Evolutionary conservation across 2,329 filamentous ascomycete species (phyloP), one percentile per base, ranked within the genome.

Genomic region (Apiospora saccharicola): DNA sequence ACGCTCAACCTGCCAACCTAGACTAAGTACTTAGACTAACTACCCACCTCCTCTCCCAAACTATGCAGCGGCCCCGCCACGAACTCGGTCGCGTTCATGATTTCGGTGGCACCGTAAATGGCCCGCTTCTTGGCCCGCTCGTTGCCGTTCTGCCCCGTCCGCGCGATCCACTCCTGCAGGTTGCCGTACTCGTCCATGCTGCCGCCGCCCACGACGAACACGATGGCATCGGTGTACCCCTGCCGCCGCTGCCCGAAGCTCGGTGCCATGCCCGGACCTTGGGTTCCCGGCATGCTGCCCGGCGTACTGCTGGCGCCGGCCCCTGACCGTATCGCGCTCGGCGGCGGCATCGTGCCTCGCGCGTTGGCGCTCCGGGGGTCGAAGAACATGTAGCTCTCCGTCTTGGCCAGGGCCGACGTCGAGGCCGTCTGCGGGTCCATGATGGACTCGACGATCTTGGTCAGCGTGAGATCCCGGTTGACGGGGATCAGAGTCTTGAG

Each of bases 161-260:
- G 89, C 81, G 90, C 91, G 6, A 96, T 94, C 96, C 96, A 99
- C 80, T 98, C 96, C 81, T 98, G 94, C 80, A 99, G 82, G 82
- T 99, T 99, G 26, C 95, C 96, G 81, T 98, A 99, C 82, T 99
- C 96, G 77, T 99, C 96, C 94, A 99, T 98, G 80, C 95, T 98
- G 57, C 96, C 96, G 67, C 97, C 96, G 4, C 96, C 96, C 3
- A 97, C 94, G 0, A 94, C 96, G 80, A 98, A 98, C n/a, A 98
- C 94, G 71, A 98, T 92, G 0, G 94, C 94, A 79, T 98, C 95
- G 68, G 90, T 93, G 82, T 96, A 98, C 0, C 94, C 95, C 79
- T 98, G 95, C 71, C 96, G 87, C 73, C 95, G 86, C 83, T 98
- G 96, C 1, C 96, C 96, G 82, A 98, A 98, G 71, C 91, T 97